Evolutionary conservation across 495 filamentous ascomycete genomes (phyloP).

Genomic region (Neurospora sp.): DNA sequence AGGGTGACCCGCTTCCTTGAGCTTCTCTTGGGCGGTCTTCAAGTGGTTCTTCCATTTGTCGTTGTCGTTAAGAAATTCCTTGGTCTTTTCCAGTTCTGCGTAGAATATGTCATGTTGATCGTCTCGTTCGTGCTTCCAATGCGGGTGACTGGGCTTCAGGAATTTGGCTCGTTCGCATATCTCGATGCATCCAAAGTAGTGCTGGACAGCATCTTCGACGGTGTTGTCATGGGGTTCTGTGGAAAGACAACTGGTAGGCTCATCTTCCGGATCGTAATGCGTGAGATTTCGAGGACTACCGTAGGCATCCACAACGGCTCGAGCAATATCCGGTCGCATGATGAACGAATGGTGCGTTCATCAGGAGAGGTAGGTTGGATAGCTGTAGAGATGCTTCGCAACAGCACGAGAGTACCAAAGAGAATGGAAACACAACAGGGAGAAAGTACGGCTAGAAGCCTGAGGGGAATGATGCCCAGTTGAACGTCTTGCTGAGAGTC

Average conservation of each 20-base stretch:
- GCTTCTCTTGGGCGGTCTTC: neutral
- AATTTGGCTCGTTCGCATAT: constrained; percentile 14
- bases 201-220: constrained; percentile 22
- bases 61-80: neutral
- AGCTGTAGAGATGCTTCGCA: too few species aligned
- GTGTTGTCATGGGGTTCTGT: neutral
- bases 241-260: constrained; percentile 2
- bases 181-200: constrained; percentile 26
- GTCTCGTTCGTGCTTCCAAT: constrained; percentile 14
- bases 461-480: neutral
- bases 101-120: neutral
- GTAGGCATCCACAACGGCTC: neutral
- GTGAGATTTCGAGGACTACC: neutral
- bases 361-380: neutral
- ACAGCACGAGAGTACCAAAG: neutral
- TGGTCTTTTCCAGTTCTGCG: neutral
- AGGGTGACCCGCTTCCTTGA: neutral
- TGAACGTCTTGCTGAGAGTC: neutral
- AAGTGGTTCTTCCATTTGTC: neutral
- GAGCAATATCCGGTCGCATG: neutral
- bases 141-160: neutral
- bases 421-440: neutral
- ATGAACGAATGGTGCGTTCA: neutral
- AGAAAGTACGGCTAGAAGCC: neutral
- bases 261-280: neutral